Percentiles rank a stretch among this genome's conserved stretches.
These are phyloP conservation scores for Ceratorhiza oryzae-sativae DNA, from an alignment of 1,284 basidiomycete species.

Conservation along the genomic window DNA sequence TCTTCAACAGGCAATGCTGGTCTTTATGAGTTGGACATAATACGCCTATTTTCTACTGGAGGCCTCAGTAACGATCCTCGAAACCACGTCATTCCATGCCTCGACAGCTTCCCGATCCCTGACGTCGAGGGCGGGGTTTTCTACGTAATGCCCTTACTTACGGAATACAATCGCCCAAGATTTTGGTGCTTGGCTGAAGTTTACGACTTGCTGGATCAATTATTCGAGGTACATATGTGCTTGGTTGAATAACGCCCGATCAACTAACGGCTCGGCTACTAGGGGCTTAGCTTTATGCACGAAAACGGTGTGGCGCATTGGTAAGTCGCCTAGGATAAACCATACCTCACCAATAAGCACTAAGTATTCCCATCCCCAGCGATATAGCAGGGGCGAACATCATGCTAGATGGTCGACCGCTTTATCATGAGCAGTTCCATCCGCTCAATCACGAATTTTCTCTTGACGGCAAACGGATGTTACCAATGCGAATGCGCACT, in stretches of 20 bases:
- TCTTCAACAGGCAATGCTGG: not conserved
- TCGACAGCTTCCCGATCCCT: constrained; percentile 11
- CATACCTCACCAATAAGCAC: not conserved
- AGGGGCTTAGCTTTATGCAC: constrained; percentile 19
- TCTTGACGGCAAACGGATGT: constrained; percentile 4
- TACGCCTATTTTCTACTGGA: not conserved
- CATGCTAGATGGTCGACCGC: constrained; percentile 16
- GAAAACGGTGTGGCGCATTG: constrained; percentile 5
- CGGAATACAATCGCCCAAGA: not conserved
- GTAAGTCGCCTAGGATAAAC: not conserved
- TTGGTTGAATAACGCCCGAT: not conserved
- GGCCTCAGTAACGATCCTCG: not conserved
- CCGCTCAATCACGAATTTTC: not conserved
- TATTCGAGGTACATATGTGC: no score
- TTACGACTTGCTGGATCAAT: not conserved
- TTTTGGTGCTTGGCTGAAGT: constrained; percentile 1
- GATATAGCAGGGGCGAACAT: constrained; percentile 11
- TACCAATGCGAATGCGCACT: not conserved
- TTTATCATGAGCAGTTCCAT: constrained; percentile 19
- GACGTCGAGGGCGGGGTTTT: not conserved
- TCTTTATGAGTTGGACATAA: not conserved
- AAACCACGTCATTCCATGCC: constrained; percentile 8
- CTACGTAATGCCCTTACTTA: constrained; percentile 1
- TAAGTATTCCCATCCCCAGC: not conserved
- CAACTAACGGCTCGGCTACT: not conserved